Conservation (phyloP, 139 green algal species). For the Coccomyxa sp. region DNA sequence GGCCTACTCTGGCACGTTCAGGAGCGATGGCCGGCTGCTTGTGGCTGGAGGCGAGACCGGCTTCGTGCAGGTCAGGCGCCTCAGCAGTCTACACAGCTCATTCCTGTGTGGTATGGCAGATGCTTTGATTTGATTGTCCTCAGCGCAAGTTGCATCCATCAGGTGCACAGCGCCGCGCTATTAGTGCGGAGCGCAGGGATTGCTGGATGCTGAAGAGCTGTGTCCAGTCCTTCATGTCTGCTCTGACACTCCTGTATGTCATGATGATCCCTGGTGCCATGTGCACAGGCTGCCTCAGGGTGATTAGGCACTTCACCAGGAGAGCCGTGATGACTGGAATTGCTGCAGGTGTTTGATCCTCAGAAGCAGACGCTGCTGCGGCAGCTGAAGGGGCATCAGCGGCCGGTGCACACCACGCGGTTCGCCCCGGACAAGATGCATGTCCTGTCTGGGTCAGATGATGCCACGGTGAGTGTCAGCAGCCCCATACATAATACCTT, state of each 20-base stretch:
- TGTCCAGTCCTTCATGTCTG: background rate
- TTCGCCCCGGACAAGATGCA: constrained; percentile 69
- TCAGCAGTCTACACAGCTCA: background rate
- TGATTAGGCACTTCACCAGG: background rate
- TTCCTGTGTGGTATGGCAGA: background rate
- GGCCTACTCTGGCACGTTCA: constrained; percentile 78
- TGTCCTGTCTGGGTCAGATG: constrained; percentile 81
- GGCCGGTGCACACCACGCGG: constrained; percentile 57
- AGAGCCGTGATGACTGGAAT: background rate
- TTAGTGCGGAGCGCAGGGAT: background rate
- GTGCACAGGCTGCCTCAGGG: background rate
- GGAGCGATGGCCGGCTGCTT: constrained; percentile 78
- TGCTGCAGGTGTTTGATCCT: constrained; percentile 79
- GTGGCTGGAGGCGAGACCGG: constrained; percentile 80
- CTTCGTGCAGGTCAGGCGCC: constrained; percentile 70
- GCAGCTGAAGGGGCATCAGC: constrained; percentile 80
- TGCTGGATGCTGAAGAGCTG: background rate
- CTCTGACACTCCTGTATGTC: background rate
- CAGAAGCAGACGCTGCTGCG: constrained; percentile 74
- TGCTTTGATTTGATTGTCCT: background rate
- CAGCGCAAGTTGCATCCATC: background rate
- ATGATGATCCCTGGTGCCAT: background rate
- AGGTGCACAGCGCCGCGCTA: too few relatives aligned
- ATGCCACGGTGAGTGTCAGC: constrained; percentile 50
- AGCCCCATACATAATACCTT: too few relatives aligned